Percentiles rank a stretch among this genome's conserved stretches.
These are phyloP conservation scores for Euclidium syriacum DNA, from an alignment of 345 rosid species.

Conservation along the genomic window DNA sequence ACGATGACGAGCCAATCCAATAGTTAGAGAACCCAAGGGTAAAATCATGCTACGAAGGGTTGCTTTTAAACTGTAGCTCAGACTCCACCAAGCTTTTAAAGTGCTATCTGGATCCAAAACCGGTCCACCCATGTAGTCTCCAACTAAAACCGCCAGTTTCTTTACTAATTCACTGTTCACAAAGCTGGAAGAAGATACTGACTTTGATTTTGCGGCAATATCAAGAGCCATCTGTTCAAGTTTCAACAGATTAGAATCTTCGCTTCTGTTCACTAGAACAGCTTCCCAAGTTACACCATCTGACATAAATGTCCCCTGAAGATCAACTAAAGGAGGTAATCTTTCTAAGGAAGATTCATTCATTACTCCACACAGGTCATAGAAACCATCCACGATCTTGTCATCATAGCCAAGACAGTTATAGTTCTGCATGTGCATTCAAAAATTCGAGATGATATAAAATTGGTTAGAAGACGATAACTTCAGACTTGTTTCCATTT, in stretches of 20 bases:
- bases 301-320: constrained; percentile 67
- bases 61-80: constrained; percentile 66
- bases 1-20: constrained; percentile 96
- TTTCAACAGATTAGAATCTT: constrained; percentile 67
- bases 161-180: constrained; percentile 46
- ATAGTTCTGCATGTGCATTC: constrained; percentile 72
- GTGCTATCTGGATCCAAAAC: constrained; percentile 69
- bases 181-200: constrained; percentile 38
- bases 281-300: constrained; percentile 75
- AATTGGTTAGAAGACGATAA: constrained; percentile 40
- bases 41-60: constrained; percentile 82
- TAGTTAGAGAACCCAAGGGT: constrained; percentile 84
- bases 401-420: constrained; percentile 92
- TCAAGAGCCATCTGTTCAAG: constrained; percentile 76
- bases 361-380: constrained; percentile 71
- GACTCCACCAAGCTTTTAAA: constrained; percentile 69
- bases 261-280: constrained; percentile 72
- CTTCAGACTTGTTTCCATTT: not conserved
- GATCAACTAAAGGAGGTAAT: constrained; percentile 85
- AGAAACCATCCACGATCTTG: constrained; percentile 95
- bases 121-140: constrained; percentile 91
- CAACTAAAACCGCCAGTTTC: constrained; percentile 73
- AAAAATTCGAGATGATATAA: constrained; percentile 52
- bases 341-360: constrained; percentile 48
- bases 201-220: constrained; percentile 55